Conservation (phyloP, 2,329 filamentous ascomycete genomes). For the Ophioceras dolichostomum region DNA sequence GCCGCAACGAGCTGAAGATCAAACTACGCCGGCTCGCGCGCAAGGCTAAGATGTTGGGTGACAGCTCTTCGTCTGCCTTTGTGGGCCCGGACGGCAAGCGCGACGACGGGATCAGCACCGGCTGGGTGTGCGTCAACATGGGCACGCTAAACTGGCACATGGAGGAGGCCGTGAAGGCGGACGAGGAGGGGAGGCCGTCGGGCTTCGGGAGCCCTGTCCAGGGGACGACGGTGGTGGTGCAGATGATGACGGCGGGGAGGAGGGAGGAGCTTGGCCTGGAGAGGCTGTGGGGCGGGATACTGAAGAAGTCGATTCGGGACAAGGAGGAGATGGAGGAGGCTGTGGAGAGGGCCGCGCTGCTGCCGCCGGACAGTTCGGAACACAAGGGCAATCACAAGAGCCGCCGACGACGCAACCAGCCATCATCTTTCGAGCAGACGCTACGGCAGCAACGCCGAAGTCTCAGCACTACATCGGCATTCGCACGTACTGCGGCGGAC, state of each 20-base stretch:
- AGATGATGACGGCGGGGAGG: conserved; percentile 43
- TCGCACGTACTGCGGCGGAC: neutral
- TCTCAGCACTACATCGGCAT: neutral
- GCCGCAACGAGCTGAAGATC: conserved; percentile 81
- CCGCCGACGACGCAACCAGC: neutral
- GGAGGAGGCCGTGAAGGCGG: conserved; percentile 28
- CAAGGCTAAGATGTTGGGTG: conserved; percentile 69
- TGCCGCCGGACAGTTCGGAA: neutral
- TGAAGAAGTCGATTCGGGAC: conserved; percentile 17
- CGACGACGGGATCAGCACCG: conserved; percentile 82
- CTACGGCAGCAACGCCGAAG: no score
- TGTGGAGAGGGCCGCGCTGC: neutral
- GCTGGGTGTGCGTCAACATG: conserved; percentile 92
- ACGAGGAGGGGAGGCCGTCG: conserved; percentile 47
- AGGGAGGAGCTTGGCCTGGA: conserved; percentile 41
- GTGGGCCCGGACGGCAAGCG: conserved; percentile 15
- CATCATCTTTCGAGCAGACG: no score
- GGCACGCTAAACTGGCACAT: conserved; percentile 48
- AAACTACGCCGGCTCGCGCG: conserved; percentile 72
- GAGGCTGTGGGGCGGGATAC: conserved; percentile 32
- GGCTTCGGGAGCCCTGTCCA: conserved; percentile 55
- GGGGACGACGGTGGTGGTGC: conserved; percentile 42
- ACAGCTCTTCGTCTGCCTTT: conserved; percentile 44
- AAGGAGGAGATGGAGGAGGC: conserved; percentile 1
- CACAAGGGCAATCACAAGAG: conserved; percentile 1